These are phyloP conservation scores for Xylaria scruposa DNA, from an alignment of 495 filamentous ascomycete species.

Conservation along the genomic window DNA sequence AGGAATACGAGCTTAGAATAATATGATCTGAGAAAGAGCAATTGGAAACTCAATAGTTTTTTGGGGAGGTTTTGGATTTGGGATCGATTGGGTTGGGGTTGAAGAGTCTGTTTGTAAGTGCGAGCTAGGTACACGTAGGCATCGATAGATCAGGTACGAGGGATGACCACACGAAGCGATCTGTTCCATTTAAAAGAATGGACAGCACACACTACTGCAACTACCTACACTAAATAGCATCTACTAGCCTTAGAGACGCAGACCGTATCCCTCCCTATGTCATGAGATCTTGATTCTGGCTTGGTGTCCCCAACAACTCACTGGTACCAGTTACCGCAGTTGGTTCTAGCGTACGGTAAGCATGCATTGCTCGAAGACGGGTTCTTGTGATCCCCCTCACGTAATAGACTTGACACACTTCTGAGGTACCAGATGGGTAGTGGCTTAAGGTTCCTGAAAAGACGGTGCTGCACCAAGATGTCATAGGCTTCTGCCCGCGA, in stretches of 20 bases:
- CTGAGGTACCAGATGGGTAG: conserved; percentile 20
- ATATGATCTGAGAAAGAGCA: neutral
- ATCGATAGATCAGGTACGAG: conserved; percentile 9
- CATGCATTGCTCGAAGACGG: neutral
- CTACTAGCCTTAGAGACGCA: neutral
- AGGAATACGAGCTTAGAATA: neutral
- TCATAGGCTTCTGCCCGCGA: conserved; percentile 12
- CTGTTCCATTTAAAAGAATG: conserved; percentile 17
- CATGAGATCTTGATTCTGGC: conserved; percentile 16
- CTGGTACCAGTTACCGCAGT: conserved; percentile 12
- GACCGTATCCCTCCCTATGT: neutral
- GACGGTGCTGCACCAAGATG: conserved; percentile 17
- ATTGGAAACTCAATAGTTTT: conserved; percentile 1
- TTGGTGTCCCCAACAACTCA: neutral
- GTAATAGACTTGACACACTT: conserved; percentile 14
- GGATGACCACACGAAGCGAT: conserved; percentile 18
- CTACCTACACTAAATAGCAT: neutral
- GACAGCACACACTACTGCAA: conserved; percentile 17
- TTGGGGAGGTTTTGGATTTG: neutral
- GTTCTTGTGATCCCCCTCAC: conserved; percentile 16
- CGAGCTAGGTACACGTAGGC: conserved; percentile 11
- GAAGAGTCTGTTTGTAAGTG: neutral
- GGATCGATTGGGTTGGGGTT: neutral
- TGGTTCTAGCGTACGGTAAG: conserved; percentile 14
- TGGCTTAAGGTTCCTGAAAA: conserved; percentile 10